Evolutionary conservation across 805 yeast species (phyloP).

Genomic region (Starmerella sp.): DNA sequence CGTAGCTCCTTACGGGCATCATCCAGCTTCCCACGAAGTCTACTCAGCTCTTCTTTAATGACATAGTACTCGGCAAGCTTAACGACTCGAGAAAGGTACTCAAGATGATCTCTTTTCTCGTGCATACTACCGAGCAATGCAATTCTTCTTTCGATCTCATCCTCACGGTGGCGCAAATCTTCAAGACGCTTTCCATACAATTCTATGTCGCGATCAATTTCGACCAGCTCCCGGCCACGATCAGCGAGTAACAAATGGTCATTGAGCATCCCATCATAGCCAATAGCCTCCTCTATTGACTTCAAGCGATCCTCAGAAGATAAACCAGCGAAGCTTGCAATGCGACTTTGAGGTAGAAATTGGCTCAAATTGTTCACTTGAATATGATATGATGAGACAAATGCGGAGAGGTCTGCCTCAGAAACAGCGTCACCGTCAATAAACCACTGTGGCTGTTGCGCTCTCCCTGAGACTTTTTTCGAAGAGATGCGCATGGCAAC

Average conservation of each 20-base stretch:
- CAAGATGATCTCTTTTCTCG: neutral
- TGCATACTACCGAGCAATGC: slow-evolving; percentile 19
- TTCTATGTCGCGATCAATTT: neutral
- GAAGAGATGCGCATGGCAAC: slow-evolving; percentile 5
- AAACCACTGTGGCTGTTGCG: slow-evolving; percentile 9
- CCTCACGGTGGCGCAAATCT: neutral
- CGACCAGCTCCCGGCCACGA: slow-evolving; percentile 2
- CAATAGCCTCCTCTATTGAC: slow-evolving; percentile 75
- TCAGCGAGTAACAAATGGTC: slow-evolving; percentile 45
- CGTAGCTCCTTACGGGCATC: slow-evolving; percentile 27
- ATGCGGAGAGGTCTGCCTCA: slow-evolving; percentile 40
- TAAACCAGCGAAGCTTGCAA: slow-evolving; percentile 78
- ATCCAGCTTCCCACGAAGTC: neutral
- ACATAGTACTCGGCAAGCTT: neutral
- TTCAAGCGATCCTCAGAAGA: slow-evolving; percentile 60
- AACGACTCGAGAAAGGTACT: slow-evolving; percentile 1
- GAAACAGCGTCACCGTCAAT: slow-evolving; percentile 16
- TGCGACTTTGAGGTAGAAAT: slow-evolving; percentile 89
- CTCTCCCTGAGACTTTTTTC: neutral
- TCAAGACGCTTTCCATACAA: neutral
- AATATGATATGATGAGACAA: slow-evolving; percentile 63
- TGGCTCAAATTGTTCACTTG: slow-evolving; percentile 89
- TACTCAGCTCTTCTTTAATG: neutral
- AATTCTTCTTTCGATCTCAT: neutral
- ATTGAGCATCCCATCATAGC: slow-evolving; percentile 37